Evolutionary conservation across 176 grass and related monocot genomes (phyloP).

Genomic region (Lolium perenne): DNA sequence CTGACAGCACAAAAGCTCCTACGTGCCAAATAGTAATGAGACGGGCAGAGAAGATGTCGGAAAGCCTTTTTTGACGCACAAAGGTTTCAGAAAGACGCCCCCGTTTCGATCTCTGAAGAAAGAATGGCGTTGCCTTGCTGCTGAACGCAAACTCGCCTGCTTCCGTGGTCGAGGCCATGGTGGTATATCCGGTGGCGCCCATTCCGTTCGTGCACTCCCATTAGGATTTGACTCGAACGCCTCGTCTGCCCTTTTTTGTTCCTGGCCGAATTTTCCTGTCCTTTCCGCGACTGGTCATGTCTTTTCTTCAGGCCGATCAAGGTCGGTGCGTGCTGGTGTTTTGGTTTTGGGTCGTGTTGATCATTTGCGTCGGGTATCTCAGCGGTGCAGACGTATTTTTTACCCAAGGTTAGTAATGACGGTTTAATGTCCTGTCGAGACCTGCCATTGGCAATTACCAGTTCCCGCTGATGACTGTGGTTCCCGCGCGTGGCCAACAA

Average conservation of each 20-base stretch:
- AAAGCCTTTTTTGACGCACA: background rate
- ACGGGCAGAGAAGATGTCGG: background rate
- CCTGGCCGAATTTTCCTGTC: background rate
- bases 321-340: background rate
- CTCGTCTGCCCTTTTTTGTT: background rate
- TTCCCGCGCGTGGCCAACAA: too few relatives aligned
- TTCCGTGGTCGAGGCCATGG: background rate
- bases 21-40: background rate
- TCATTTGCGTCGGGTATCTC: too few relatives aligned
- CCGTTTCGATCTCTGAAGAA: background rate
- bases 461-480: too few relatives aligned
- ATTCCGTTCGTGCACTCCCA: background rate
- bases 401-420: too few relatives aligned
- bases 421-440: too few relatives aligned
- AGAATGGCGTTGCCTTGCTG: background rate
- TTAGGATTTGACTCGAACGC: background rate
- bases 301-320: background rate
- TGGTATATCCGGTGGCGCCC: background rate
- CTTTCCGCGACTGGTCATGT: background rate
- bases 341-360: background rate
- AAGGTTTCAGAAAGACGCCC: background rate
- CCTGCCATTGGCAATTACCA: too few relatives aligned
- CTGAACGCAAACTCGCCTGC: background rate
- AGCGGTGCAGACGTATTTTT: too few relatives aligned
- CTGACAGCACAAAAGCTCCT: conserved; percentile 14